Base-by-base conservation (phyloP, 495 filamentous ascomycete genomes). In the Aspergillus wentii region DNA sequence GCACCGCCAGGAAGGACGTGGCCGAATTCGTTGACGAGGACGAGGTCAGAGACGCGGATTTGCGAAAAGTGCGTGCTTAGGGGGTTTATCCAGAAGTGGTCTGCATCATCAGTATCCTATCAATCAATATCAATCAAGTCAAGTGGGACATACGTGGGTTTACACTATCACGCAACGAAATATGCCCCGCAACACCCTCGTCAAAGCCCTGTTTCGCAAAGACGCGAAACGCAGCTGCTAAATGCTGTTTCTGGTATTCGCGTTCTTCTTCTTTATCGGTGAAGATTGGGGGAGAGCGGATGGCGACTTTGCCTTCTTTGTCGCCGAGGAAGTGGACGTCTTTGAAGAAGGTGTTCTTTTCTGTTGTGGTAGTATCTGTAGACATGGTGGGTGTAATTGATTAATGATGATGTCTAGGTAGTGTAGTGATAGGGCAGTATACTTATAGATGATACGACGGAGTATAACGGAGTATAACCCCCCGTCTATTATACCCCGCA, bases 171-270 rank as follows among this genome's bases (percentile, higher is more conserved):
- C 68, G 52, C 52, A 76, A 68, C 18, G 60, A 76, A 40, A 76
- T 78, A 50, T 85, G 80, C 2, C 80, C 77, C 8, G 80, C 80
- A 30, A 85, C 72, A 3, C 83, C 83, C 46, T 86, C 82, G 35
- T 79, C 80, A 47, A 83, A 85, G 5, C 82, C 82, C 21, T 76
- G 62, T 42, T 79, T 79, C 10, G 79, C 81, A 46, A 86, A 87
- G 53, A 80, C 73, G 3, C 80, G 74, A 49, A 82, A 87, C n/a
- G 80, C 82, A 38, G 79, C 80, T 0, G 81, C 81, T 54, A 86
- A 76, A 38, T 81, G 79, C 51, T 85, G 78, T 44, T 83, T 86
- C 44, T 82, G 72, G 67, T 80, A 83, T 41, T 79, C 52, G 14
- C 83, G 72, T 53, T 85, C 73, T 26, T 75, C 75, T 27, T 78